Conservation (phyloP, 192 early-diverging fungal species). For the Haplosporangium gracile region DNA sequence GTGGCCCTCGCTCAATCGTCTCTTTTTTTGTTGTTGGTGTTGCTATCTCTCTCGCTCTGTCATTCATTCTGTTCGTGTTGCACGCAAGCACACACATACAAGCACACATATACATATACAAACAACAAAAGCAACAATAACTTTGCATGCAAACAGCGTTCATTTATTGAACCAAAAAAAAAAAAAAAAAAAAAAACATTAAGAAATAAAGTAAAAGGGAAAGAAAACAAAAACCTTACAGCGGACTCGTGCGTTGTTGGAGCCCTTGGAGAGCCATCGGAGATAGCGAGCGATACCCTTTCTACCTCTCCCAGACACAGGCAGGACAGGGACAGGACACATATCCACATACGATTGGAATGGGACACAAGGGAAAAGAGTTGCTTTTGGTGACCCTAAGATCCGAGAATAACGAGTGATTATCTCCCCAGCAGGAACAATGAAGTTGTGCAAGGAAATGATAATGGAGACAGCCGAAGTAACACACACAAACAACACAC, state of each 20-base stretch:
- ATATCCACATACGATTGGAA: no score
- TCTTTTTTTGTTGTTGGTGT: background rate
- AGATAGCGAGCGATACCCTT: background rate
- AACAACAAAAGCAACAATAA: background rate
- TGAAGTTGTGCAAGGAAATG: no score
- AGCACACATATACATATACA: background rate
- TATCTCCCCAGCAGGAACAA: no score
- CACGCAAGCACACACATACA: background rate
- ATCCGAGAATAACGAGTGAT: no score
- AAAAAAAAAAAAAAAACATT: background rate
- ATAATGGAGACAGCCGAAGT: no score
- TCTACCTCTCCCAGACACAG: no score
- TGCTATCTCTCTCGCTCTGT: no score
- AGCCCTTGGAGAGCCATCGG: background rate
- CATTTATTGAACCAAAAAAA: background rate
- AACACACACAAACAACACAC: no score
- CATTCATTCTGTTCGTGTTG: background rate
- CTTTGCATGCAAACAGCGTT: slow-evolving; percentile 8
- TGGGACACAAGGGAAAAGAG: no score
- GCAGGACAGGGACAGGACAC: no score
- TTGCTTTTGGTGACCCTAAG: no score
- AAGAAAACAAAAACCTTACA: slow-evolving; percentile 1
- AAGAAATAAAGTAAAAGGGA: background rate
- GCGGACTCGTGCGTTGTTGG: background rate
- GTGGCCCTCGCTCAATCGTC: background rate